These are phyloP conservation scores for Collybia sordida DNA, from an alignment of 768 basidiomycete species.

Conservation along the genomic window DNA sequence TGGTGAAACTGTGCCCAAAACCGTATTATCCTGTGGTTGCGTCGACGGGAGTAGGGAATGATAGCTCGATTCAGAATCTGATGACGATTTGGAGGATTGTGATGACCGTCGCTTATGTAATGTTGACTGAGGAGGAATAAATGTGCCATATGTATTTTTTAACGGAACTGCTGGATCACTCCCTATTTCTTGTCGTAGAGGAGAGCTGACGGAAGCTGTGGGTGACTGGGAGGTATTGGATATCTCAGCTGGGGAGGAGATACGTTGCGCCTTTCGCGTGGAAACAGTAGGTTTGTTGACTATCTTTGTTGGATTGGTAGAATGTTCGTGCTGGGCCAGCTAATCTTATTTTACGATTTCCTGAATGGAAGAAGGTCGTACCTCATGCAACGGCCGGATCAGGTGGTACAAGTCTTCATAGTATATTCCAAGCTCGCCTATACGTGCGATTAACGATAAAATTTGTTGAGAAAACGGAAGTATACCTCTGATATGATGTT, in stretches of 20 bases:
- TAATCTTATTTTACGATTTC: not conserved
- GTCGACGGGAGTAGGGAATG: slow-evolving; percentile 41
- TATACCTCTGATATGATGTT: slow-evolving; percentile 60
- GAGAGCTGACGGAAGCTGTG: slow-evolving; percentile 1
- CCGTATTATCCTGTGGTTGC: slow-evolving; percentile 20
- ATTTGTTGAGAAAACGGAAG: not conserved
- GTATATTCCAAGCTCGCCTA: slow-evolving; percentile 59
- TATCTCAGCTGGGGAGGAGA: slow-evolving; percentile 21
- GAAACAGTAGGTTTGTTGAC: slow-evolving; percentile 14
- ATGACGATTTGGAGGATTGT: slow-evolving; percentile 18
- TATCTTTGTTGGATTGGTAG: slow-evolving; percentile 11
- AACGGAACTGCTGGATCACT: slow-evolving; percentile 42
- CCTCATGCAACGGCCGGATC: slow-evolving; percentile 55
- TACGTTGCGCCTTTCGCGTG: slow-evolving; percentile 25
- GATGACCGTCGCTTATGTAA: slow-evolving; percentile 14
- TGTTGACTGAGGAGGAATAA: slow-evolving; percentile 22
- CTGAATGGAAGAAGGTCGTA: slow-evolving; percentile 20
- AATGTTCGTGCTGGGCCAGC: slow-evolving; percentile 31
- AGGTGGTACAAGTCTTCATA: slow-evolving; percentile 63
- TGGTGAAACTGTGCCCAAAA: slow-evolving; percentile 28
- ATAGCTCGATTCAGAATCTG: slow-evolving; percentile 23
- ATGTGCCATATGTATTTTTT: slow-evolving; percentile 53
- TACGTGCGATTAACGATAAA: not conserved
- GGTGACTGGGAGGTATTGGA: slow-evolving; percentile 13
- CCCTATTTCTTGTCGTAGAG: not conserved